Base-by-base conservation (phyloP, 768 basidiomycete genomes). In the Mrakia hoshinonis region DNA sequence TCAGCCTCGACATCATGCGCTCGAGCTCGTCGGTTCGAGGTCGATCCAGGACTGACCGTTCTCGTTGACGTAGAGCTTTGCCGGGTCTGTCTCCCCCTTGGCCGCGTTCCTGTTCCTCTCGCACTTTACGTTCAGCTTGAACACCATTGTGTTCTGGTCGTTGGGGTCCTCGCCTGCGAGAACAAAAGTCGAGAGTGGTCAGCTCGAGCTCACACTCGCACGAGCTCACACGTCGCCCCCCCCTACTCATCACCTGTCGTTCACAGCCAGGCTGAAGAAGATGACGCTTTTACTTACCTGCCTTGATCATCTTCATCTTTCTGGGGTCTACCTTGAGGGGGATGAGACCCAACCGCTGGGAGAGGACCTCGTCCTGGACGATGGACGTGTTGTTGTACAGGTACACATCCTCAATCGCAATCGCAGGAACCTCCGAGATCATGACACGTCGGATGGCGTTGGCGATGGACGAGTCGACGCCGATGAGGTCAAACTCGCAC, bases 341-440 rank as follows among this genome's bases (percentile, higher is more conserved):
- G 12, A 98, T 83, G 31, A 98, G 84, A 3, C 96, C 96, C 4
- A 99, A 78, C n/a, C 96, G 86, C 48, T 95, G 92, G 4, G 92
- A 84, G 26, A 99, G 83, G 2, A 99, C 87, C 79, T 99, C 96
- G 79, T 98, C 95, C 51, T 87, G 90, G 67, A 99, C 86, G 75
- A 98, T 89, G 3, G 87, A 87, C 0, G 92, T 98, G 81, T 99
- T 99, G 81, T 95, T 88, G 87, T 88, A 97, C 1, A 93, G 83
- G 79, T 91, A 98, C 6, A 91, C 91, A 74, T 88, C 83, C 77
- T 98, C 96, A 65, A 97, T 88, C 52, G 89, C 90, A 34, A 98
- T 82, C 1, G 91, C 89, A 0, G 95, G 96, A 0, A 97, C 90
- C 85, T 99, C 96, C 12, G 95, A 89, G 60, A 98, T 90, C 78